Percentiles rank a stretch among this genome's conserved stretches.
These are phyloP conservation scores for Histomonas meleagridis DNA, from an alignment of 208 protist genomes.

Conservation along the genomic window DNA sequence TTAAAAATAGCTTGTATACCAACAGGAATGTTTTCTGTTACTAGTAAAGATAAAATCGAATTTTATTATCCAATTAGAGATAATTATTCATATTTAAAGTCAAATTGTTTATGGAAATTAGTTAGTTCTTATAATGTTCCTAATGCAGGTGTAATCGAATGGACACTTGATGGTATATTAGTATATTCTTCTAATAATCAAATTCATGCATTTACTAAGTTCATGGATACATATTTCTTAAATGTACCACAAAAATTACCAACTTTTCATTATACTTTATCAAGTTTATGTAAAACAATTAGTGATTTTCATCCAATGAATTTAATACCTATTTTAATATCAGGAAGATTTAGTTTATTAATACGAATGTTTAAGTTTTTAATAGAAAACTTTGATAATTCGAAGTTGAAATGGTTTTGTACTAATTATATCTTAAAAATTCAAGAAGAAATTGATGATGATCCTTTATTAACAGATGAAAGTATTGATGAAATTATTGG, in stretches of 20 bases:
- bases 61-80: background rate
- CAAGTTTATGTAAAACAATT: background rate
- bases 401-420: background rate
- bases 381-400: background rate
- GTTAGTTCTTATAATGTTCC: background rate
- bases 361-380: background rate
- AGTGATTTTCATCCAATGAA: background rate
- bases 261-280: background rate
- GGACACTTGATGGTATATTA: slow-evolving; percentile 11
- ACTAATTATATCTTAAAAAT: background rate
- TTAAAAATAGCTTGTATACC: background rate
- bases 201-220: background rate
- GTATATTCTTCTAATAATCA: background rate
- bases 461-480: no score
- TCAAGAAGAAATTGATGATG: background rate
- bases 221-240: slow-evolving; percentile 24
- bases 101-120: background rate
- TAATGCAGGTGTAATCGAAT: background rate
- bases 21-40: background rate
- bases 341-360: background rate
- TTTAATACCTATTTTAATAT: background rate
- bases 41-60: background rate
- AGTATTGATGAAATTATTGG: background rate
- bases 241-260: background rate
- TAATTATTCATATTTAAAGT: background rate